Base-by-base conservation (phyloP, 305 asterid species). In the Fraxinus sp. region DNA sequence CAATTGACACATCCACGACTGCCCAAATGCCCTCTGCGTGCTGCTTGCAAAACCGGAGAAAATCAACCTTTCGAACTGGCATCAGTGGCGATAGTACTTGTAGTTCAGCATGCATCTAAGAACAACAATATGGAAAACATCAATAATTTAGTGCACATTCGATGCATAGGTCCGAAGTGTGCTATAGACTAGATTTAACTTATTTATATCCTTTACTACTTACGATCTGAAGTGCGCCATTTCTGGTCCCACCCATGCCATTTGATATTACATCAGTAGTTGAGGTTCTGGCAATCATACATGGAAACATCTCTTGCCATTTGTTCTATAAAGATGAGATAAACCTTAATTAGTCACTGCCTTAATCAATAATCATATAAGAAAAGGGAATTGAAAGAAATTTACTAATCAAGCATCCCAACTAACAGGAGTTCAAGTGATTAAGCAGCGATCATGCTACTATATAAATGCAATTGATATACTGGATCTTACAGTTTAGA, bases 1-100 rank as follows among this genome's bases (percentile, higher is more conserved):
- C 98, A n/a, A 95, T 74, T 0, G 99, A 96, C 32, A 96, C 94
- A 59, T 96, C 99, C 5, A 96, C 99, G 0, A 96, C 94, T 0
- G 97, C 98, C 99, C 99, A 96, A 11, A 91, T 92, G 0, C 98
- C 99, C 77, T 96, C 99, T 0, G 93, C 93, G 57, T 94, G 98
- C 83, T 94, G 97, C 90, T 94, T 96, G 91, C 98, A 94, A 85
- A 92, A 94, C 41, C 99, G 92, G 84, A 96, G 92, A 80, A 96
- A 93, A 83, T 84, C 90, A 24, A 96, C 97, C 88, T 92, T 94
- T 6, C 99, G 85, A 10, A 93, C 94, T 32, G 97, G 98, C 0
- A 96, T 97, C 74, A 96, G 68, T 3, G 99, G 98, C 0, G 98
- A 91, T 64, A 96, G 89, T 10, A 94, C 97, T 93, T 92, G 98